Percentiles rank a stretch among this genome's conserved stretches.
Evolutionary conservation across 2,329 filamentous ascomycete genomes (phyloP).

Genomic region (Fusarium drepaniforme): DNA sequence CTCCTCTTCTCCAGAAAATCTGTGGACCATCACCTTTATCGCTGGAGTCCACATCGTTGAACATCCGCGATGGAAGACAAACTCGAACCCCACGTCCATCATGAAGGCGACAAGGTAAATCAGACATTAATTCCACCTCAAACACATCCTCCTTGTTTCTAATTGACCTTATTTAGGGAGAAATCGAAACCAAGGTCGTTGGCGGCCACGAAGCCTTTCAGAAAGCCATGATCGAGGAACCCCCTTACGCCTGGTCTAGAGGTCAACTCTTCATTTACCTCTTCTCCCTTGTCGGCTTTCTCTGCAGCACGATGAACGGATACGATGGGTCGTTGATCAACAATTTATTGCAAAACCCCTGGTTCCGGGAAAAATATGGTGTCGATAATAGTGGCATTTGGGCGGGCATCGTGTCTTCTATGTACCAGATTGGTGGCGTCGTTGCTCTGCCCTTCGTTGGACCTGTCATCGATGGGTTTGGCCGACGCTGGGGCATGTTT

Average conservation of each 20-base stretch:
- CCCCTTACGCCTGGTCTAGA: not conserved
- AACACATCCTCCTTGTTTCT: not conserved
- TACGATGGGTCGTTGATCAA: not conserved
- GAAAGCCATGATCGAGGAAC: not conserved
- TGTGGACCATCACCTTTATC: not conserved
- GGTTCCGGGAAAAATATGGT: not conserved
- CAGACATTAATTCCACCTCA: not conserved
- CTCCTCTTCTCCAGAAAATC: not conserved
- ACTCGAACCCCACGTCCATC: not conserved
- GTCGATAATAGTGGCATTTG: not conserved
- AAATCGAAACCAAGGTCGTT: not conserved
- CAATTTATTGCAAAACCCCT: not conserved
- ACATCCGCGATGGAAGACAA: not conserved
- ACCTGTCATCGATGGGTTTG: slow-evolving; percentile 55
- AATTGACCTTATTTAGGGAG: not conserved
- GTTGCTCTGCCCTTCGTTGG: slow-evolving; percentile 55
- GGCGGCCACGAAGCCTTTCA: not conserved
- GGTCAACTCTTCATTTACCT: not conserved
- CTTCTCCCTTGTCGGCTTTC: not conserved
- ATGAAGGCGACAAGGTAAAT: not conserved
- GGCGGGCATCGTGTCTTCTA: slow-evolving; percentile 53
- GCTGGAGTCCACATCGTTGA: not conserved
- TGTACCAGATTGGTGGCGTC: slow-evolving; percentile 60
- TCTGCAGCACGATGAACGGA: not conserved
- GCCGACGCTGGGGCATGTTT: slow-evolving; percentile 57